A percentile compares a stretch with the other conserved stretches of the same genome.
Conservation (phyloP, 108 stramenopile species). For the Fragilaria crotonensis region DNA sequence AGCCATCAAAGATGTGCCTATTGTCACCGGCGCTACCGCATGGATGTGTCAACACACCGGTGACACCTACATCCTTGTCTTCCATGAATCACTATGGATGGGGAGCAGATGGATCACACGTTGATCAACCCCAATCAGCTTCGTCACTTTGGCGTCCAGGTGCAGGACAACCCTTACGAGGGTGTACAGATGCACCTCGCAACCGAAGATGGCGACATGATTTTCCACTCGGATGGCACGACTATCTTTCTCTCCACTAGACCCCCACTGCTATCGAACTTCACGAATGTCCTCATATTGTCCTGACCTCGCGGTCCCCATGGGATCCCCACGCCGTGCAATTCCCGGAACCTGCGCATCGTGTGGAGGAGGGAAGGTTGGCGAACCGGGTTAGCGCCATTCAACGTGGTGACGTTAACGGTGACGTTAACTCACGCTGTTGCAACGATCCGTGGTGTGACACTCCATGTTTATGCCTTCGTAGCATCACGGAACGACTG, state of each 20-base stretch:
- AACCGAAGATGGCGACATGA: neutral
- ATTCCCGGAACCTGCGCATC: neutral
- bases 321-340: neutral
- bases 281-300: neutral
- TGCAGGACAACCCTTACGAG: constrained; percentile 3
- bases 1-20: neutral
- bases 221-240: neutral
- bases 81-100: constrained; percentile 4
- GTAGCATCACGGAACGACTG: no score
- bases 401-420: no score
- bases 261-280: neutral
- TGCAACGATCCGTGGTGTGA: no score
- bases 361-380: neutral
- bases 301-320: neutral
- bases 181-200: neutral
- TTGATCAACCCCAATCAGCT: constrained; percentile 7
- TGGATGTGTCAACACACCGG: neutral
- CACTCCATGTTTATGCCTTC: no score
- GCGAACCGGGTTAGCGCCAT: neutral
- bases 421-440: no score
- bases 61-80: neutral
- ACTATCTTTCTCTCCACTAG: neutral
- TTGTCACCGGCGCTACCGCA: neutral
- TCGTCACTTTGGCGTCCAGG: constrained; percentile 4
- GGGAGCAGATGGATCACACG: neutral